Evolutionary conservation across 495 filamentous ascomycete species (phyloP).

Genomic region (Trichoderma asperelloides): DNA sequence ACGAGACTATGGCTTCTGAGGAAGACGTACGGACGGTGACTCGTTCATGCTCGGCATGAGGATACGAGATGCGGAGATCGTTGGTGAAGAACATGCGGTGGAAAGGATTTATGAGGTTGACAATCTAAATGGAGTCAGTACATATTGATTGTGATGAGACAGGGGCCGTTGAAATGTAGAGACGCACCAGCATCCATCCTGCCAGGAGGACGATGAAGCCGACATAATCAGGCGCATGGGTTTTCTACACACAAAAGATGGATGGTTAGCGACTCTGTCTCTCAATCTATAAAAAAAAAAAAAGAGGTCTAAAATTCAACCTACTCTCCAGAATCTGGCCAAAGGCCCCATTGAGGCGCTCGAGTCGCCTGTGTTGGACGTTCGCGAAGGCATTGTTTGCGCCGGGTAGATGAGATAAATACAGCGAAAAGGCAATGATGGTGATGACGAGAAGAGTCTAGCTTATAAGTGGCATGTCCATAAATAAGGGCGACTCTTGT

Average conservation of each 20-base stretch:
- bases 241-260: conserved; percentile 38
- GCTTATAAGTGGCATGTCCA: background rate
- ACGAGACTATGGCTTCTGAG: background rate
- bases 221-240: conserved; percentile 81
- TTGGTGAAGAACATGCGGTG: conserved; percentile 79
- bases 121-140: conserved; percentile 38
- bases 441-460: background rate
- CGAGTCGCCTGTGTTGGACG: background rate
- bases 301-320: background rate
- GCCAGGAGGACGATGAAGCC: conserved; percentile 60
- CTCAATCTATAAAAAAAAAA: background rate
- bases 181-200: conserved; percentile 56
- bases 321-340: background rate
- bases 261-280: background rate
- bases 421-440: background rate
- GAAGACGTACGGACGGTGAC: conserved; percentile 61
- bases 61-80: conserved; percentile 75
- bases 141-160: background rate
- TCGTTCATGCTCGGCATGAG: conserved; percentile 74
- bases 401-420: background rate
- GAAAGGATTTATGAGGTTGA: conserved; percentile 72
- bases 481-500: background rate
- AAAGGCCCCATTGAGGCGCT: background rate
- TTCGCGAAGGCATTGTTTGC: background rate
- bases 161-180: conserved; percentile 12